Percentiles rank a stretch among this genome's conserved stretches.
These are phyloP conservation scores for Phytophthora cactorum DNA, from an alignment of 352 stramenopile genomes.

Conservation along the genomic window DNA sequence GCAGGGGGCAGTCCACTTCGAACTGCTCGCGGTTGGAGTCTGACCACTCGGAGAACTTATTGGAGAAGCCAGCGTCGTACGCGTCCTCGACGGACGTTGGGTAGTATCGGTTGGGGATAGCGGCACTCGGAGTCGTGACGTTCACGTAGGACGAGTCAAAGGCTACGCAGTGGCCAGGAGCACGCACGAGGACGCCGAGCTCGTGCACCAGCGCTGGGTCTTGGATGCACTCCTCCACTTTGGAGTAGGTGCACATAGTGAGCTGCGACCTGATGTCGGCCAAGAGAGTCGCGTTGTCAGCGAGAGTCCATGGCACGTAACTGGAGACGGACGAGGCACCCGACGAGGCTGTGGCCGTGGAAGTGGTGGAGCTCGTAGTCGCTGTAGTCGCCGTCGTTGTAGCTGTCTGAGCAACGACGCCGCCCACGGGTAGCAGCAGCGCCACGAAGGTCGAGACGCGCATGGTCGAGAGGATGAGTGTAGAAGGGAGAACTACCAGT, in stretches of 20 bases:
- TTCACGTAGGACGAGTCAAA: conserved; percentile 62
- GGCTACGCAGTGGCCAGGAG: conserved; percentile 50
- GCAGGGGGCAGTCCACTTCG: conserved; percentile 61
- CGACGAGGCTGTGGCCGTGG: conserved; percentile 22
- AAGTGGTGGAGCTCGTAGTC: conserved; percentile 1
- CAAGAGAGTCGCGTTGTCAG: conserved; percentile 46
- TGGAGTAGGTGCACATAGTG: conserved; percentile 70
- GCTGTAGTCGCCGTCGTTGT: conserved; percentile 12
- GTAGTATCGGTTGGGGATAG: conserved; percentile 62
- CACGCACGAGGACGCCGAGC: conserved; percentile 49
- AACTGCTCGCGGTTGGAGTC: conserved; percentile 61
- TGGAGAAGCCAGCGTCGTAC: conserved; percentile 51
- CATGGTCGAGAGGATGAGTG: conserved; percentile 15
- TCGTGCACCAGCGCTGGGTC: conserved; percentile 39
- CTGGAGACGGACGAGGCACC: conserved; percentile 29
- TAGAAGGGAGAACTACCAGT: conserved; percentile 18
- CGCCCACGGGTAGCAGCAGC: conserved; percentile 26
- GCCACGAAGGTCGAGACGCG: conserved; percentile 16
- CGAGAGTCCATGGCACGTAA: conserved; percentile 45
- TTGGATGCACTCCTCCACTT: conserved; percentile 59
- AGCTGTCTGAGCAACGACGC: conserved; percentile 7
- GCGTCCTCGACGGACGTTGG: conserved; percentile 57
- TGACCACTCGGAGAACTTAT: conserved; percentile 72
- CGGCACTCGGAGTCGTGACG: conserved; percentile 32
- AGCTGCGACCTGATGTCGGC: conserved; percentile 40